Evolutionary conservation across 2,329 filamentous ascomycete genomes (phyloP), one percentile per base, ranked within the genome.

Genomic region (Phoma sp.): DNA sequence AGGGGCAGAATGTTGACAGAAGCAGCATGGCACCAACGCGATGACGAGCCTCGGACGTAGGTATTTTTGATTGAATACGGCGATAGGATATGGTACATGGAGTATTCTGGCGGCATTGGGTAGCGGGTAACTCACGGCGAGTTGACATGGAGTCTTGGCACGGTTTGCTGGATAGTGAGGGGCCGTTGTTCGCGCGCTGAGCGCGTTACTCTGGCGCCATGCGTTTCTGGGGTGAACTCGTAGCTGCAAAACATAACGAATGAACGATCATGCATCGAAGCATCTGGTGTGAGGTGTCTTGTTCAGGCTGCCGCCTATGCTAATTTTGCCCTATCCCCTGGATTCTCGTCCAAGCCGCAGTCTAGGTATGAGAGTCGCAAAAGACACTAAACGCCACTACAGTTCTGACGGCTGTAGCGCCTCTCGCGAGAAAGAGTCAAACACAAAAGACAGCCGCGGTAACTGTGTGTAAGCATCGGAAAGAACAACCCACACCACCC

Each of bases 101-200:
- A 67, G 63, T 61, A 32, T 32, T 31, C 55, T 57, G 40, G 57
- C 56, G 53, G 62, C 63, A 69, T 69, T 64, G 62, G 65, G 52
- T 63, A 64, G 63, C 56, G 63, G 64, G 55, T 46, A 58, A 55
- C 59, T 65, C 24, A 6, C 56, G 46, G 55, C 33, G 57, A 49
- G 46, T 56, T 35, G 57, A 49, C 52, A 57, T 57, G 66, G 65
- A 66, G 69, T 69, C 65, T 68, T 57, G 68, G 68, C 65, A 64
- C 50, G 57, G 55, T 57, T 56, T 59, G 49, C 39, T 60, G 63
- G 60, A 61, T 58, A 31, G 51, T 51, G 58, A 47, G 43, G 46
- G 54, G 38, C 48, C 60, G 58, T 52, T 58, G 48, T 59, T 60
- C 52, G 58, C 61, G 57, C 48, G 44, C 48, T 33, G 40, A 39